Percentiles rank a stretch among this genome's conserved stretches.
Conservation (phyloP, 2,329 filamentous ascomycete genomes). For the Alternaria consortialis region DNA sequence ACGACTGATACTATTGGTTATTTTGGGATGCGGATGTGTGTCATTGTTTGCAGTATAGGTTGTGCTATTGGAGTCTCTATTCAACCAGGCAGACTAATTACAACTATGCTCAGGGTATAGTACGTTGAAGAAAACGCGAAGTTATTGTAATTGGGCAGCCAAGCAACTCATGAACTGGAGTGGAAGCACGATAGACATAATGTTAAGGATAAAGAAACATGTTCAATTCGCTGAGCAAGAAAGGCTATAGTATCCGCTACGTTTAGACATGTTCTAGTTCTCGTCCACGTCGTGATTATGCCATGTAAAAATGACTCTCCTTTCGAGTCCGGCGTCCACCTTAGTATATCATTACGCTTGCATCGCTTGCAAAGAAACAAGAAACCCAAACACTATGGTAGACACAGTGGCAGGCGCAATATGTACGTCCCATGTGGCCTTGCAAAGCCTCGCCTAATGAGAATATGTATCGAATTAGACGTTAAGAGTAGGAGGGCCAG, state of each 20-base stretch:
- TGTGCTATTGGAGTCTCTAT: not conserved
- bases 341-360: constrained; percentile 25
- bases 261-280: constrained; percentile 21
- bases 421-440: constrained; percentile 24
- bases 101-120: not conserved
- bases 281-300: constrained; percentile 18
- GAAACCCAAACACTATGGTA: constrained; percentile 23
- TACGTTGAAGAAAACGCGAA: not conserved
- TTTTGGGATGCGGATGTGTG: not conserved
- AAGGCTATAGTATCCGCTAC: constrained; percentile 14
- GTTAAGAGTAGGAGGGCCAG: constrained; percentile 34
- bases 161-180: not conserved
- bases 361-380: constrained; percentile 18
- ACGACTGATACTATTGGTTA: not conserved
- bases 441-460: constrained; percentile 30
- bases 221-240: constrained; percentile 13
- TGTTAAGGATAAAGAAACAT: constrained; percentile 7
- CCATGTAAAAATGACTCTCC: constrained; percentile 21
- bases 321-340: not conserved
- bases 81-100: not conserved
- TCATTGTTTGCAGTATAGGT: not conserved
- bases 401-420: constrained; percentile 19
- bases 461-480: constrained; percentile 34
- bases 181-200: not conserved
- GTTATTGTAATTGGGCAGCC: not conserved